phyloP scores from a whole-genome alignment of 768 basidiomycete species.

The Neoboletus brunneissimus region DNA sequence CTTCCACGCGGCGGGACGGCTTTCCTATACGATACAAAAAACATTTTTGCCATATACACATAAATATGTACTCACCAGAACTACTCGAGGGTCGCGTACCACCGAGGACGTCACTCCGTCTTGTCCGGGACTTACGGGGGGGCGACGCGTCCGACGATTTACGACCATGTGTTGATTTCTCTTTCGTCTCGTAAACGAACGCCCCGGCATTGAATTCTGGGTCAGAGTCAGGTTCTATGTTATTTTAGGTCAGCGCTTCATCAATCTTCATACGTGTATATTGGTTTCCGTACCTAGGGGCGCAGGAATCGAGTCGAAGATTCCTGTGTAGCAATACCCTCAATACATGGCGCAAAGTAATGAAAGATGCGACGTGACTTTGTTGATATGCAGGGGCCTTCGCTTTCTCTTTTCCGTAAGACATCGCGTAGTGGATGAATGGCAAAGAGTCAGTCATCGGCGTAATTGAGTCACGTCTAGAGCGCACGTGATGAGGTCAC shows the following conservation, averaged over 20 bases:
- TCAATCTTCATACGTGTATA: background rate
- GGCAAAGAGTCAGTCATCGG: background rate
- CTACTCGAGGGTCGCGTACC: conserved; percentile 2
- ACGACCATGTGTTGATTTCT: conserved; percentile 16
- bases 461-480: background rate
- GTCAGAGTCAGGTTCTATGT: conserved; percentile 32
- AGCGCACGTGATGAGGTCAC: conserved; percentile 19
- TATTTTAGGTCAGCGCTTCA: background rate
- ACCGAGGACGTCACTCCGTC: conserved; percentile 9
- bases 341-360: background rate
- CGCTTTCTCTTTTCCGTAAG: conserved; percentile 10
- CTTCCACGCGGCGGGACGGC: background rate
- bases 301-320: conserved; percentile 30
- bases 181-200: conserved; percentile 31
- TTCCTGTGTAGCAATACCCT: conserved; percentile 14
- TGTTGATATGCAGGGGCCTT: conserved; percentile 20
- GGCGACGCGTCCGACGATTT: conserved; percentile 15
- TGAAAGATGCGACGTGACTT: conserved; percentile 7
- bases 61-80: conserved; percentile 10
- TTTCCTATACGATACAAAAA: background rate
- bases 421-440: conserved; percentile 16
- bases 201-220: conserved; percentile 33
- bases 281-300: conserved; percentile 32
- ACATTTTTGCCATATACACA: background rate
- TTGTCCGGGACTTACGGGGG: conserved; percentile 16